Percentiles rank a stretch among this genome's conserved stretches.
Evolutionary conservation across 2,329 filamentous ascomycete genomes (phyloP).

Genomic region (Apiospora marii): DNA sequence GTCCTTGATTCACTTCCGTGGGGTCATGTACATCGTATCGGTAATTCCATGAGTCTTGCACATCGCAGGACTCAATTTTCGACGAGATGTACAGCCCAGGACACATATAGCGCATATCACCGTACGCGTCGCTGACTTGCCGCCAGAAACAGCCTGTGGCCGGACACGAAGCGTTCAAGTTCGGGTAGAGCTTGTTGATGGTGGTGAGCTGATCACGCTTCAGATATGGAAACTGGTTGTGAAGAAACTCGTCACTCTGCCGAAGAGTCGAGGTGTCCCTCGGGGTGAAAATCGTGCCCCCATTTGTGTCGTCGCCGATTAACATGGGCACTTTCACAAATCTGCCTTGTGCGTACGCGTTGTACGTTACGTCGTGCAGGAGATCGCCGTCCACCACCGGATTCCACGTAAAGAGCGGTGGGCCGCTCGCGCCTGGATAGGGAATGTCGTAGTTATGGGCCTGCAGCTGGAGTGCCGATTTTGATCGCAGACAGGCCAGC

Average conservation of each 20-base stretch:
- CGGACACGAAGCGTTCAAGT: conserved; percentile 54
- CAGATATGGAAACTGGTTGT: conserved; percentile 65
- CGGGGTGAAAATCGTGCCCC: conserved; percentile 69
- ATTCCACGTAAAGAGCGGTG: conserved; percentile 61
- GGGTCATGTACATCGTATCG: conserved; percentile 73
- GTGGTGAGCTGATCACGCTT: conserved; percentile 55
- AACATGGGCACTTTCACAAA: conserved; percentile 64
- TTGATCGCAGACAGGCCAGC: conserved; percentile 55
- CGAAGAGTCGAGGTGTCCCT: conserved; percentile 52
- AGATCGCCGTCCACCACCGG: conserved; percentile 64
- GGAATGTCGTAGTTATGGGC: conserved; percentile 51
- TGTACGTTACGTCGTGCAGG: conserved; percentile 58
- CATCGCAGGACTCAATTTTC: conserved; percentile 42
- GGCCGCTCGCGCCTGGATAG: conserved; percentile 43
- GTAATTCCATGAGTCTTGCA: conserved; percentile 68
- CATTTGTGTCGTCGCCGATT: conserved; percentile 67
- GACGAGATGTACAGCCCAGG: conserved; percentile 64
- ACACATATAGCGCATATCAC: conserved; percentile 72
- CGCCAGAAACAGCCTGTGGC: conserved; percentile 63
- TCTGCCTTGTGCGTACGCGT: conserved; percentile 53
- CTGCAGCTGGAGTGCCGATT: conserved; percentile 51
- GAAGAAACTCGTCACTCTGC: conserved; percentile 63
- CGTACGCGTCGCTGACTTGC: conserved; percentile 65
- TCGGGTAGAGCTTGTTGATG: conserved; percentile 65
- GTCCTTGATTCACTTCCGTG: conserved; percentile 56